Evolutionary conservation across 2,329 filamentous ascomycete genomes (phyloP), one percentile per base, ranked within the genome.

Genomic region (Exophiala xenobiotica): DNA sequence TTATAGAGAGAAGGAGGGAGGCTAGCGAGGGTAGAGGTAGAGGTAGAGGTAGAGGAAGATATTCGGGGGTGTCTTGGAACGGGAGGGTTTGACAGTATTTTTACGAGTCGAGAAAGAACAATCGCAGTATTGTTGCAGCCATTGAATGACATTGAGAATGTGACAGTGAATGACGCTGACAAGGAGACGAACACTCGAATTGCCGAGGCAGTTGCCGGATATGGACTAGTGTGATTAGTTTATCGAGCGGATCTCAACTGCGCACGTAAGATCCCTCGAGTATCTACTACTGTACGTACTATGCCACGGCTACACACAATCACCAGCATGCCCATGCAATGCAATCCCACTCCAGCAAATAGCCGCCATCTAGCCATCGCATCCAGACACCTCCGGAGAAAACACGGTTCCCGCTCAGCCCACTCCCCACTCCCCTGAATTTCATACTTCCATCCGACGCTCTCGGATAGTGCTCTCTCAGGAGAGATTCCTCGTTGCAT

Each of bases 201-300:
- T 43, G 40, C 40, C 40, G 20, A 22, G 40, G 40, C 24, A 43
- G 9, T 8, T 43, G 12, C 40, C 40, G 19, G 9, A 43, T 43
- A 2, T 12, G 40, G 40, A n/a, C 24, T 43, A 27, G 40, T 26
- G 6, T 22, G n/a, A 6, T 14, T 33, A 31, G 27, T 31, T n/a
- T 31, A 9, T 3, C 27, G 14, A 12, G 9, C 14, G 29, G 29
- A 33, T 33, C 29, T 33, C 11, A 14, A 14, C 29, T 33, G n/a
- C 29, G 29, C 29, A 16, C 29, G 29, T 33, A 33, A 33, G 29
- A 12, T 12, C 4, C 11, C 29, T 33, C 9, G 29, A 9, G 29
- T 14, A 11, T 33, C 9, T 8, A 14, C 29, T 33, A n/a, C n/a
- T n/a, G n/a, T n/a, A n/a, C n/a, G n/a, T n/a, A n/a, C n/a, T n/a